Percentiles rank a stretch among this genome's conserved stretches.
phyloP scores from a whole-genome alignment of 2,329 filamentous ascomycete genomes.

The Aspergillus udagawae region DNA sequence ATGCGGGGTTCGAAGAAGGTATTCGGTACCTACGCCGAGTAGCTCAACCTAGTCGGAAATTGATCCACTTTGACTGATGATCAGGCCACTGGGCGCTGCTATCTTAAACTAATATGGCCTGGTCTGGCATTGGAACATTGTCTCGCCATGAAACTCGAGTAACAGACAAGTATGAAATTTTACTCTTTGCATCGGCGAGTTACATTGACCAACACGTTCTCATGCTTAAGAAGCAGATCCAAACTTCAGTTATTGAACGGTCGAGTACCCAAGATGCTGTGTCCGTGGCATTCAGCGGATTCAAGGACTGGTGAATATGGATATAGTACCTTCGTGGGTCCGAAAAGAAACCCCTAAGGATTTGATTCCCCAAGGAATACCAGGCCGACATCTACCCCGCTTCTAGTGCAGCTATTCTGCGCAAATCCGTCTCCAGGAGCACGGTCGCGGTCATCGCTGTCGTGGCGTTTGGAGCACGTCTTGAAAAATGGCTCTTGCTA shows the following conservation, averaged over 20 bases:
- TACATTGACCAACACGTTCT: neutral
- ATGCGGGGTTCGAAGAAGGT: neutral
- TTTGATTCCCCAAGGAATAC: neutral
- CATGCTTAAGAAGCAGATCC: too few species aligned
- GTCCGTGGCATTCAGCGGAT: neutral
- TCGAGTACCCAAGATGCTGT: too few species aligned
- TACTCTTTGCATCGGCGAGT: neutral
- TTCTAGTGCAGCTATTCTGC: neutral
- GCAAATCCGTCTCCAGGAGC: neutral
- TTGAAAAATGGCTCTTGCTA: neutral
- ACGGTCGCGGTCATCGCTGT: neutral
- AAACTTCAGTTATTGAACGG: too few species aligned
- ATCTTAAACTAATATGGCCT: neutral
- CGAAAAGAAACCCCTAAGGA: neutral
- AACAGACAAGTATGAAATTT: neutral
- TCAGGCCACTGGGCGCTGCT: neutral
- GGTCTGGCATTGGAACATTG: too few species aligned
- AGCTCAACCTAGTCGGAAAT: neutral
- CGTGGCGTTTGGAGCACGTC: neutral
- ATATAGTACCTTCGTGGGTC: neutral
- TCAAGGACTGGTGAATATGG: neutral
- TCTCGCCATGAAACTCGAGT: neutral
- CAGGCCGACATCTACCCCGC: neutral
- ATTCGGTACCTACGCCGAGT: neutral
- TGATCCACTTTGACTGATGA: neutral